phyloP scores from a whole-genome alignment of 495 filamentous ascomycete species.

The Penicillium lividum region DNA sequence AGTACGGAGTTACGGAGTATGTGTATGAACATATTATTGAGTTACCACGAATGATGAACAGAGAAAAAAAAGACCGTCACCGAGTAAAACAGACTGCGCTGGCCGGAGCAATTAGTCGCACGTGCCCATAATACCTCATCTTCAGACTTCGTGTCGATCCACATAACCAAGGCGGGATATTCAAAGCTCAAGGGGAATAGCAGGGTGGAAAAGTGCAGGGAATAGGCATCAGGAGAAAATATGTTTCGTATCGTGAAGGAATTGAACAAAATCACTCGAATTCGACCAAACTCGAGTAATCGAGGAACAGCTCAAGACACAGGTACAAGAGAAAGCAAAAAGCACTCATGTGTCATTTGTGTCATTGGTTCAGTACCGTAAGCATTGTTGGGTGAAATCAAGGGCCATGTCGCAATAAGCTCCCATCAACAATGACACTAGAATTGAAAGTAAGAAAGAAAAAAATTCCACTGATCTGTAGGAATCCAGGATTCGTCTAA shows the following conservation, averaged over 20 bases:
- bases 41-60: slow-evolving; percentile 9
- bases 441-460: background rate
- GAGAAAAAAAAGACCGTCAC: background rate
- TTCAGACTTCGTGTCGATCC: slow-evolving; percentile 3
- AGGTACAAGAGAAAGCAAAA: background rate
- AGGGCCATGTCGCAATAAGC: background rate
- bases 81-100: background rate
- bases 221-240: background rate
- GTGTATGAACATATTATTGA: slow-evolving; percentile 11
- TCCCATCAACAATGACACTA: background rate
- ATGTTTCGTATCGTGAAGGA: slow-evolving; percentile 4
- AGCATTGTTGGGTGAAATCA: background rate
- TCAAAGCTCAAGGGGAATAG: background rate
- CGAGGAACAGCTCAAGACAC: background rate
- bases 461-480: background rate
- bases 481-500: slow-evolving; percentile 24
- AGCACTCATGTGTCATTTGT: background rate
- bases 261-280: background rate
- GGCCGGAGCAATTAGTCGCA: slow-evolving; percentile 6
- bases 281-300: too few species aligned
- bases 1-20: background rate
- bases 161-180: slow-evolving; percentile 11
- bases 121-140: background rate
- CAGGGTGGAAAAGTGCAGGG: background rate
- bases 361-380: background rate